Conservation (phyloP, 805 yeast genomes). For the Metschnikowia aberdeeniae region DNA sequence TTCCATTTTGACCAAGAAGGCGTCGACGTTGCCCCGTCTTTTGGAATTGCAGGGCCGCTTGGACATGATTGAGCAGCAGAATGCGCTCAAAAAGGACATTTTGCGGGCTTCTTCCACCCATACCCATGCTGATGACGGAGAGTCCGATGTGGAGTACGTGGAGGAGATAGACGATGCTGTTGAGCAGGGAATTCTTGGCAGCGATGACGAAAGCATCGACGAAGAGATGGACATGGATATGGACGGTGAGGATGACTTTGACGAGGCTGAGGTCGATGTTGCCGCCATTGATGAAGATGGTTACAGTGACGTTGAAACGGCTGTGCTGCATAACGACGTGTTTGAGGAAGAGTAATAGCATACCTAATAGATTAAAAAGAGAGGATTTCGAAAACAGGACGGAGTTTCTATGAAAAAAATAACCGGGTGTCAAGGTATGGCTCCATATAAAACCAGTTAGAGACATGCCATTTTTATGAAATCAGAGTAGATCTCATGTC, state of each 20-base stretch:
- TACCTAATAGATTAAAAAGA: constrained; percentile 1
- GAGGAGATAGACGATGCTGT: constrained; percentile 63
- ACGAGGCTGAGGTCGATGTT: constrained; percentile 7
- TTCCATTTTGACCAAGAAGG: constrained; percentile 45
- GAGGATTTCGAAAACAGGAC: too few species aligned
- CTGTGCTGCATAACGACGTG: constrained; percentile 15
- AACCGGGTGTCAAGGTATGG: too few species aligned
- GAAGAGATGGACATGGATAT: constrained; percentile 8
- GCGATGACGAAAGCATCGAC: constrained; percentile 16
- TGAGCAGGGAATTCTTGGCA: constrained; percentile 16
- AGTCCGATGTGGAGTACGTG: constrained; percentile 61
- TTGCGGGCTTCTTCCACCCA: constrained; percentile 20
- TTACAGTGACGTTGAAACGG: constrained; percentile 18
- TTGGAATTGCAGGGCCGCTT: constrained; percentile 50
- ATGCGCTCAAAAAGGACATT: constrained; percentile 40
- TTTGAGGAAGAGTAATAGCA: constrained; percentile 8
- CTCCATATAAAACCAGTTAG: too few species aligned
- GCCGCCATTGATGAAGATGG: constrained; percentile 16
- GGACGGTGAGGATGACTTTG: constrained; percentile 8
- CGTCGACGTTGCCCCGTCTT: constrained; percentile 46
- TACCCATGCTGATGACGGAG: constrained; percentile 30
- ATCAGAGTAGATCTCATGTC: not conserved
- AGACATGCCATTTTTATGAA: too few species aligned
- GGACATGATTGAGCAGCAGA: constrained; percentile 43
- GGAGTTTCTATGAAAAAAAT: too few species aligned